Percentiles rank a stretch among this genome's conserved stretches.
Conservation (phyloP, 352 stramenopile genomes). For the Aphanomyces euteiches region DNA sequence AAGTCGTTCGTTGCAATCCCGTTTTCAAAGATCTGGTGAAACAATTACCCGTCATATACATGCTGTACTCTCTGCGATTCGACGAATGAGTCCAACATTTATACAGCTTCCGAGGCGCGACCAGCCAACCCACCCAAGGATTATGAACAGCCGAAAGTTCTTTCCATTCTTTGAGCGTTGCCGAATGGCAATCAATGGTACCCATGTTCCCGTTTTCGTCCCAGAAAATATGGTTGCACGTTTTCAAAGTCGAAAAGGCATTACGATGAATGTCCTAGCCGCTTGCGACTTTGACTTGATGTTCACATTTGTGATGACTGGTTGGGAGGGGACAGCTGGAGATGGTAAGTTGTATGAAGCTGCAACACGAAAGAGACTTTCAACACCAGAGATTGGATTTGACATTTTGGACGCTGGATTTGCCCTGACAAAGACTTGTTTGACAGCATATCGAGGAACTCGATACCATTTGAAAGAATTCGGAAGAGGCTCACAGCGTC, state of each 20-base stretch:
- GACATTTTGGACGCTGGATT: conserved; percentile 15
- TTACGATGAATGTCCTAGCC: conserved; percentile 25
- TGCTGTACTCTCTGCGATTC: too few relatives aligned
- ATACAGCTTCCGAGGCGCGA: too few relatives aligned
- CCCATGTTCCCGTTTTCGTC: conserved; percentile 1
- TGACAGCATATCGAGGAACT: conserved; percentile 1
- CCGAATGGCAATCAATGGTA: too few relatives aligned
- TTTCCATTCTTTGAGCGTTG: too few relatives aligned
- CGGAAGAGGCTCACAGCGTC: background rate
- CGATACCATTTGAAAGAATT: conserved; percentile 35
- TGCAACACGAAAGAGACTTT: background rate
- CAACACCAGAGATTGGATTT: background rate
- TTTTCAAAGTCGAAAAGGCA: conserved; percentile 29
- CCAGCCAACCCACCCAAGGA: too few relatives aligned
- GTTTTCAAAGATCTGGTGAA: too few relatives aligned
- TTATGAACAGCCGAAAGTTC: too few relatives aligned
- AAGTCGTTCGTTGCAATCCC: too few relatives aligned
- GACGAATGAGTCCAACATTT: too few relatives aligned
- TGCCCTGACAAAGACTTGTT: background rate
- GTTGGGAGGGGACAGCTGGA: conserved; percentile 25
- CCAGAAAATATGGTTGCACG: background rate
- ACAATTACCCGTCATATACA: too few relatives aligned
- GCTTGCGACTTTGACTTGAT: conserved; percentile 21
- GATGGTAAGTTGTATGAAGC: conserved; percentile 23
- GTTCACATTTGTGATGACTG: conserved; percentile 23